A percentile compares a stretch with the other conserved stretches of the same genome.
phyloP scores from a whole-genome alignment of 306 rosid genomes.

The Castanopsis chinensis region DNA sequence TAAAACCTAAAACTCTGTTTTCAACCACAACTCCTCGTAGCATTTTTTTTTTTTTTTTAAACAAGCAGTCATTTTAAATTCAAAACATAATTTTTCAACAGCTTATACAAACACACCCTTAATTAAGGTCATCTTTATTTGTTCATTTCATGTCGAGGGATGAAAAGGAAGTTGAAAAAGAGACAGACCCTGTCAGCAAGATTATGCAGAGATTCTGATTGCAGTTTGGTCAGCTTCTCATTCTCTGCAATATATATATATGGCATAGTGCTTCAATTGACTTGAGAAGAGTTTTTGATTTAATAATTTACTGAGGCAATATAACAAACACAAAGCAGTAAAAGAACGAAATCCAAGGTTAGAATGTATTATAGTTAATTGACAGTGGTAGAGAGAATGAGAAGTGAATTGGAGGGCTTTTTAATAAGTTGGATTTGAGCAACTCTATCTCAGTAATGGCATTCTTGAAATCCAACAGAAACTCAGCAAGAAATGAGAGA shows the following conservation, averaged over 20 bases:
- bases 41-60: background rate
- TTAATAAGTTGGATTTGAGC: slow-evolving; percentile 42
- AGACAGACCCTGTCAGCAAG: slow-evolving; percentile 49
- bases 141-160: too few relatives aligned
- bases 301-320: background rate
- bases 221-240: slow-evolving; percentile 43
- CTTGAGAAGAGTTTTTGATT: background rate
- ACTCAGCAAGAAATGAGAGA: too few relatives aligned
- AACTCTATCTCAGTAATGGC: slow-evolving; percentile 46
- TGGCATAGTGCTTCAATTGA: slow-evolving; percentile 1
- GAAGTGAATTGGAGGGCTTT: slow-evolving; percentile 54
- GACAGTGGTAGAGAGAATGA: slow-evolving; percentile 14
- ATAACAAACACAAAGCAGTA: background rate
- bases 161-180: too few relatives aligned
- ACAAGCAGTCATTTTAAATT: too few relatives aligned
- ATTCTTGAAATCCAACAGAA: slow-evolving; percentile 42
- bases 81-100: too few relatives aligned
- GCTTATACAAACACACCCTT: too few relatives aligned
- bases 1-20: too few relatives aligned
- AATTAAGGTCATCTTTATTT: too few relatives aligned
- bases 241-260: slow-evolving; percentile 43
- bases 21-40: too few relatives aligned
- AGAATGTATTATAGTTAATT: background rate
- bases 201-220: slow-evolving; percentile 47
- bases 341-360: slow-evolving; percentile 24